Evolutionary conservation across 805 yeast genomes (phyloP).

Genomic region (Cyberlindnera nakhonratchasimensis): DNA sequence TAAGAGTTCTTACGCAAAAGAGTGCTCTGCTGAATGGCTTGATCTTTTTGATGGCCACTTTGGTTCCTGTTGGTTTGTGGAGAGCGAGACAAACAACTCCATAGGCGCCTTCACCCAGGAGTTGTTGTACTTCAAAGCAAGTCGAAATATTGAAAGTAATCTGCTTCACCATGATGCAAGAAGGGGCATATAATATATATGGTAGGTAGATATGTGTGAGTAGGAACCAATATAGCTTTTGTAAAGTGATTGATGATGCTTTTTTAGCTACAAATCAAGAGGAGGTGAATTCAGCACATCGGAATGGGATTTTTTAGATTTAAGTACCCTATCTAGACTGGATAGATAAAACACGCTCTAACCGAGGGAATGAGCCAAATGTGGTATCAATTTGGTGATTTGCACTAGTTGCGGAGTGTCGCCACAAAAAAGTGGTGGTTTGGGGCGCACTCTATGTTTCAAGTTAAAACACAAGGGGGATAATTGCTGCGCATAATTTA

Average conservation of each 20-base stretch:
- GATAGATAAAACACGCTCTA: too few species aligned
- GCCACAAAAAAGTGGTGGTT: slow-evolving; percentile 8
- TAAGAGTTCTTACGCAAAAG: slow-evolving; percentile 82
- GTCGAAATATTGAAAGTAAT: slow-evolving; percentile 78
- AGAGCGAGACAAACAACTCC: slow-evolving; percentile 90
- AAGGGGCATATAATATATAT: too few species aligned
- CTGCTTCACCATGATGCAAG: slow-evolving; percentile 28
- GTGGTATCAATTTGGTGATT: background rate
- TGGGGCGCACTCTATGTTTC: slow-evolving; percentile 8
- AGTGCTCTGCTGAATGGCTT: slow-evolving; percentile 87
- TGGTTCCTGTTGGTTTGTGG: slow-evolving; percentile 79
- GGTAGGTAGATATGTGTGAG: too few species aligned
- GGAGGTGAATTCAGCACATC: too few species aligned
- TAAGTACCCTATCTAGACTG: too few species aligned
- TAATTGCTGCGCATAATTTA: background rate
- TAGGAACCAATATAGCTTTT: too few species aligned
- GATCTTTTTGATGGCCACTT: slow-evolving; percentile 94
- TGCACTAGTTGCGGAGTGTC: too few species aligned
- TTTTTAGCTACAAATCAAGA: too few species aligned
- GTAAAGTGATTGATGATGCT: too few species aligned
- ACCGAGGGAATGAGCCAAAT: background rate
- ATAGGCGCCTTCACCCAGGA: slow-evolving; percentile 95
- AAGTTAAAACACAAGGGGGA: slow-evolving; percentile 1
- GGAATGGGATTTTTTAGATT: too few species aligned
- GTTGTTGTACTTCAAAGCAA: slow-evolving; percentile 78